Percentiles rank a stretch among this genome's conserved stretches.
Conservation (phyloP, 768 basidiomycete genomes). For the Kwoniella botswanensis region DNA sequence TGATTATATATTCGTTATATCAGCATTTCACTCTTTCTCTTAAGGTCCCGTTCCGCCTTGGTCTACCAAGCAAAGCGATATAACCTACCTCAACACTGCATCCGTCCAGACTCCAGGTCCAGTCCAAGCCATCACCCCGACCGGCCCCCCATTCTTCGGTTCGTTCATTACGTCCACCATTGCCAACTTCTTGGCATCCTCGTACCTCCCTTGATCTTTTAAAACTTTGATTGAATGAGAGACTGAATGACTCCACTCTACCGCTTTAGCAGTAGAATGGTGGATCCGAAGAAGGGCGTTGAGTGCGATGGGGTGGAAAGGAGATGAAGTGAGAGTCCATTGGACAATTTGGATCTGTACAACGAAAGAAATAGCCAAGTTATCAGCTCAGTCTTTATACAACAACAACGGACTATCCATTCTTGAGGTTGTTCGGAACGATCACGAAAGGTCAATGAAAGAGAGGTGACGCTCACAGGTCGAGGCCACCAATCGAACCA, state of each 20-base stretch:
- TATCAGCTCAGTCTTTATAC: background rate
- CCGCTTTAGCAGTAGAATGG: conserved; percentile 46
- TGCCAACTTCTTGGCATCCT: conserved; percentile 33
- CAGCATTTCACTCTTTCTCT: background rate
- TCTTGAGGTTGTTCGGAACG: background rate
- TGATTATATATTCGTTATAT: background rate
- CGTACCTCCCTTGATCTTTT: conserved; percentile 33
- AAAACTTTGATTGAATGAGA: conserved; percentile 26
- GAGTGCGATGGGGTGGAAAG: conserved; percentile 60
- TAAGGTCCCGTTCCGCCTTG: background rate
- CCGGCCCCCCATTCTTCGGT: conserved; percentile 49
- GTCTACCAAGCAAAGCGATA: background rate
- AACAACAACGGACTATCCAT: no score
- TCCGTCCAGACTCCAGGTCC: conserved; percentile 60
- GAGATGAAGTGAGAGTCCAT: conserved; percentile 61
- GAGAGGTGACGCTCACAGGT: conserved; percentile 43
- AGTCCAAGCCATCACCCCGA: conserved; percentile 61
- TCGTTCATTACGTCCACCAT: conserved; percentile 42
- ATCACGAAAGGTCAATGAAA: background rate
- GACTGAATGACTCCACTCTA: conserved; percentile 43
- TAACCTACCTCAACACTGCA: conserved; percentile 55
- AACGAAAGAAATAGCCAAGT: background rate
- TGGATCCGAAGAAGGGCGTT: conserved; percentile 59
- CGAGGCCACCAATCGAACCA: conserved; percentile 60
- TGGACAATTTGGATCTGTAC: conserved; percentile 61